These are phyloP conservation scores for Cyclaneusma minus DNA, from an alignment of 2,329 filamentous ascomycete species.

Conservation along the genomic window DNA sequence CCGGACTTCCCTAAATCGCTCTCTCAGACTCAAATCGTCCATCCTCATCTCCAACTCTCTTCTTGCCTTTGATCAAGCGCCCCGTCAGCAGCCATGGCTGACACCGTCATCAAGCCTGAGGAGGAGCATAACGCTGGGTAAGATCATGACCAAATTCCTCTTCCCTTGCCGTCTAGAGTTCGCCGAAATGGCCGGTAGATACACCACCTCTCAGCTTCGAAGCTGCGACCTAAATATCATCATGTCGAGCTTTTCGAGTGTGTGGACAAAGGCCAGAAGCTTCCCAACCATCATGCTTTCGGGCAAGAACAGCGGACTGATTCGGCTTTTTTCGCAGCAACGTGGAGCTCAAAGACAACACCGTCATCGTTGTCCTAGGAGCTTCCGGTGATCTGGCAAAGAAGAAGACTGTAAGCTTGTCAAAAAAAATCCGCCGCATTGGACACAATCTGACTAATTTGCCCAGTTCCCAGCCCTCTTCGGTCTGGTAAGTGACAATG, in stretches of 20 bases:
- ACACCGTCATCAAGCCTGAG: conserved; percentile 32
- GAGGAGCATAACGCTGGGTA: conserved; percentile 34
- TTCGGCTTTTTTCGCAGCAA: conserved; percentile 35
- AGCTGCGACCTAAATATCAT: no score
- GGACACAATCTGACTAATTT: conserved; percentile 18
- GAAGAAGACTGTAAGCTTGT: conserved; percentile 79
- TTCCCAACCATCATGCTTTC: neutral
- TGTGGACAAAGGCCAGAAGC: neutral
- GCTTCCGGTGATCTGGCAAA: conserved; percentile 96
- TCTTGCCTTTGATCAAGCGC: no score
- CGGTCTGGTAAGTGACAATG: conserved; percentile 61
- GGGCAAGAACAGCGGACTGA: conserved; percentile 20
- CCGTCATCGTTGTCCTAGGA: conserved; percentile 87
- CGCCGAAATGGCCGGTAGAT: conserved; percentile 2
- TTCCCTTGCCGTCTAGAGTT: conserved; percentile 4
- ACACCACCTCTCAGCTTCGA: neutral
- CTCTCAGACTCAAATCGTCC: conserved; percentile 7
- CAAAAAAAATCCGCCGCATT: conserved; percentile 3
- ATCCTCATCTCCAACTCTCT: conserved; percentile 6
- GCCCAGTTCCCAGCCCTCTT: conserved; percentile 86
- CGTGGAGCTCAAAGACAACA: conserved; percentile 97
- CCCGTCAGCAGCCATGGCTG: no score
- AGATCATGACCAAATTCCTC: conserved; percentile 17
- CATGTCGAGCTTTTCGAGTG: conserved; percentile 5
- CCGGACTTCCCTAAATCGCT: conserved; percentile 6